Evolutionary conservation across 495 filamentous ascomycete genomes (phyloP), one percentile per base, ranked within the genome.

Genomic region (Aspergillus bridgeri): DNA sequence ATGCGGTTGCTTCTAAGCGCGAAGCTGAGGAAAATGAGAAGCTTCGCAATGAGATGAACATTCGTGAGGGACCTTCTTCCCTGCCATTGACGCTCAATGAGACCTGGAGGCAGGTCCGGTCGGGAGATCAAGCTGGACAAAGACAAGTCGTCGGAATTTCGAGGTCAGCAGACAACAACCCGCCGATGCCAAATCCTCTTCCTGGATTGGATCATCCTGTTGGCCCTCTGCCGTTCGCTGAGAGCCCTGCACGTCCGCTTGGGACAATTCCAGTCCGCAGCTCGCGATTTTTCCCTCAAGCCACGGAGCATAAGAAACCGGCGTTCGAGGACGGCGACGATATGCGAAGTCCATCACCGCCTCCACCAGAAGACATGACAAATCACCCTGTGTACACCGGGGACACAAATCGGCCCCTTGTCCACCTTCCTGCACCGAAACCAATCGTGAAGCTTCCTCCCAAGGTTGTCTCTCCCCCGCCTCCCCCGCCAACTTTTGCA

Each of bases 391-490:
- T 83, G 5, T 91, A 86, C 57, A 83, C 84, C 59, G 85, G 86
- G 49, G 83, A 86, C 64, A 77, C 74, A 3, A 76, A 74, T 27
- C 83, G 81, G 23, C 89, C 89, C 1, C 75, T 85, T 54, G 88
- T 93, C 18, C 81, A 86, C 27, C 71, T 93, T 20, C 89, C 89
- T 9, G 79, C 74, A 6, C 80, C 84, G 20, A 81, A 84, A 59
- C 87, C 88, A 24, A 80, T 88, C 7, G 89, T 93, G 0, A 86
- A 83, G 56, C 75, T 93, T 3, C 89, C 89, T 11, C 89, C 89
- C 3, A 77, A 75, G 48, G 65, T 71, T 45, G 60, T 69, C 25
- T 73, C 73, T 56, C 68, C 73, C 23, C 79, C 78, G 44, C 70
- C 67, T 13, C 70, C 73, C 1, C 75, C 79, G 3, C 68, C 79